These are phyloP conservation scores for Pyrenophora teres DNA, from an alignment of 2,329 filamentous ascomycete genomes.

Conservation along the genomic window DNA sequence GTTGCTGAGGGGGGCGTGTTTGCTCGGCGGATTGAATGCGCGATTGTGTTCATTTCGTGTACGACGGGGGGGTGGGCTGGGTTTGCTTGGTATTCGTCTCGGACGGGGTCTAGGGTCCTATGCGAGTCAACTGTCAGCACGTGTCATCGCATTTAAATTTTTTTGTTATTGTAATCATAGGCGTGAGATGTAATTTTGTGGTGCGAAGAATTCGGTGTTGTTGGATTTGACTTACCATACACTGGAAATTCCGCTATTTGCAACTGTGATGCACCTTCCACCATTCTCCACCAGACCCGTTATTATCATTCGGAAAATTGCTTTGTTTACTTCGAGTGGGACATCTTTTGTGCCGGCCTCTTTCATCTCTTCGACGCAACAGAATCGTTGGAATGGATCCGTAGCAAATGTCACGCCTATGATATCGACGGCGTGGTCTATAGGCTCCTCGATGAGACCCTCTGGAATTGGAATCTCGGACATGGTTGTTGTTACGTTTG, in stretches of 20 bases:
- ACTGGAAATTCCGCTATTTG: slow-evolving; percentile 6
- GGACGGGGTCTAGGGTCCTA: neutral
- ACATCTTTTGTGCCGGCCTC: neutral
- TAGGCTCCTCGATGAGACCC: slow-evolving; percentile 5
- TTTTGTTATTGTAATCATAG: too few species aligned
- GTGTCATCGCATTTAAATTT: too few species aligned
- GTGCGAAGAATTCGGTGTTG: neutral
- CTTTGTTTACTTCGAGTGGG: neutral
- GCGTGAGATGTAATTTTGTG: too few species aligned
- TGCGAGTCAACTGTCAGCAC: neutral
- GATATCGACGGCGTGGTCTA: slow-evolving; percentile 11
- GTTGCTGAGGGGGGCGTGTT: neutral
- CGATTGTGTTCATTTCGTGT: slow-evolving; percentile 1
- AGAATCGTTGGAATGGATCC: slow-evolving; percentile 9
- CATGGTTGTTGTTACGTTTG: neutral
- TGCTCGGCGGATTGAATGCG: neutral
- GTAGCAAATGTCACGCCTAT: slow-evolving; percentile 6
- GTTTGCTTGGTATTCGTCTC: neutral
- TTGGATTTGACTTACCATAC: slow-evolving; percentile 6
- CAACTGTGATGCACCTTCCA: slow-evolving; percentile 8
- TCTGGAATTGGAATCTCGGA: slow-evolving; percentile 5
- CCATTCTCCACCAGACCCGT: neutral
- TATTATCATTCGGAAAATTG: slow-evolving; percentile 1
- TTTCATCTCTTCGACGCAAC: neutral
- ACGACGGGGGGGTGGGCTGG: slow-evolving; percentile 3